Evolutionary conservation across 2,329 filamentous ascomycete genomes (phyloP).

Genomic region (Colletotrichum zoysiae): DNA sequence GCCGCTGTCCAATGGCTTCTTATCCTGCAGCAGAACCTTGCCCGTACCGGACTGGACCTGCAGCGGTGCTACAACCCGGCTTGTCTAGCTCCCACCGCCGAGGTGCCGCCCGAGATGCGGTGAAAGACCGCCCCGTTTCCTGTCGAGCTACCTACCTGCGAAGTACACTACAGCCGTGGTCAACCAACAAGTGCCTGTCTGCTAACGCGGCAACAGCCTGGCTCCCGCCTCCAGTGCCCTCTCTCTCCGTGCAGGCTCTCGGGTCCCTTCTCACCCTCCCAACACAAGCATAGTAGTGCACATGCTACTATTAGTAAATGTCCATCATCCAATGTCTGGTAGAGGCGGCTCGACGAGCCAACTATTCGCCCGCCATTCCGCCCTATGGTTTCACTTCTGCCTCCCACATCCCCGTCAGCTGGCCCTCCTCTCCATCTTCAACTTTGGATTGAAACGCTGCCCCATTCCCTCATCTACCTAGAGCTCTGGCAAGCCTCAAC

Average conservation of each 20-base stretch:
- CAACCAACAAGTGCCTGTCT: slow-evolving; percentile 23
- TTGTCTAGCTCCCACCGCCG: slow-evolving; percentile 34
- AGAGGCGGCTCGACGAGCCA: slow-evolving; percentile 27
- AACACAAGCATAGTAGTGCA: slow-evolving; percentile 5
- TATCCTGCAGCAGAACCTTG: slow-evolving; percentile 29
- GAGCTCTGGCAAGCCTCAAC: slow-evolving; percentile 25
- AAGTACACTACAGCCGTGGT: not conserved
- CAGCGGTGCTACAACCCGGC: slow-evolving; percentile 36
- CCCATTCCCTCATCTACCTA: slow-evolving; percentile 14
- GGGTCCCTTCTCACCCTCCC: not conserved
- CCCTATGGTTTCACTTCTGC: slow-evolving; percentile 36
- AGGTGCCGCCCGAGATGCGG: slow-evolving; percentile 37
- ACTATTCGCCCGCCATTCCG: slow-evolving; percentile 25
- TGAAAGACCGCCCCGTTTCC: slow-evolving; percentile 37
- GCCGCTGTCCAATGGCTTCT: slow-evolving; percentile 29
- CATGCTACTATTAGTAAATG: no score
- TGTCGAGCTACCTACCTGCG: not conserved
- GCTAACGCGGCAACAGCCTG: slow-evolving; percentile 16
- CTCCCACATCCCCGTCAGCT: slow-evolving; percentile 31
- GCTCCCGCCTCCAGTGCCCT: slow-evolving; percentile 21
- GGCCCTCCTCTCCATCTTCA: slow-evolving; percentile 25
- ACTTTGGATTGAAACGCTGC: slow-evolving; percentile 35
- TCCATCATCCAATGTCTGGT: slow-evolving; percentile 31
- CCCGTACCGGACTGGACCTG: slow-evolving; percentile 38
- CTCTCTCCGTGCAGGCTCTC: not conserved